Base-by-base conservation (phyloP, 2,329 filamentous ascomycete species). In the Neofusicoccum parvum region DNA sequence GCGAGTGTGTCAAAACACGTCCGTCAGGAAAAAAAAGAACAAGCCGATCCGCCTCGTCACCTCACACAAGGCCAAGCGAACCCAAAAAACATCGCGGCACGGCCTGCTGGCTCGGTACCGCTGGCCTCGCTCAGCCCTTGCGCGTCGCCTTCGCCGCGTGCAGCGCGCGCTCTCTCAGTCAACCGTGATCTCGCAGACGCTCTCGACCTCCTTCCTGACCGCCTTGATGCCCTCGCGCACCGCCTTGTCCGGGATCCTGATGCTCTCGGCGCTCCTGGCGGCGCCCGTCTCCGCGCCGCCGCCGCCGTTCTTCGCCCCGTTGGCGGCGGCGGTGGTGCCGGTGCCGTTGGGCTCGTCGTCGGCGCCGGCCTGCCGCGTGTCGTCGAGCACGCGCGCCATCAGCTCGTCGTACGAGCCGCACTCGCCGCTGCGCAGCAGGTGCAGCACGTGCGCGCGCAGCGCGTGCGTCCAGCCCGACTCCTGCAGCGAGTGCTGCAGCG, bases 401-500 rank as follows among this genome's bases (percentile, higher is more conserved):
- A 87, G 79, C 64, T 88, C 84, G 62, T 85, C 82, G 69, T 85
- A 86, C 37, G 81, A 86, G 64, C 81, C 82, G 71, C 83, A 85
- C 64, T 86, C 82, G 53, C 86, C 86, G 32, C 81, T 83, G 69
- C 86, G 83, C 64, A 88, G 82, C 46, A 88, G 80, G 65, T 84
- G 79, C 53, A 82, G 81, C 17, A 86, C 80, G 67, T 88, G 82
- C 53, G 77, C 78, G 65, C 82, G 82, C 67, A 89, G 79, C 34
- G 80, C 80, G 70, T 86, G 81, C 48, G 84, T 83, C 86, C 86
- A 89, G 69, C 86, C 86, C n/a, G 79, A 76, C 62, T 84, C 80
- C 70, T 86, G 82, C 11, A 88, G 80, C 23, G 82, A 81, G 70
- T 86, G 81, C 66, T 83, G 79, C 32, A 89, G 80, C 1, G 81